phyloP scores from a whole-genome alignment of 306 rosid species.

The Fragaria vesca region DNA sequence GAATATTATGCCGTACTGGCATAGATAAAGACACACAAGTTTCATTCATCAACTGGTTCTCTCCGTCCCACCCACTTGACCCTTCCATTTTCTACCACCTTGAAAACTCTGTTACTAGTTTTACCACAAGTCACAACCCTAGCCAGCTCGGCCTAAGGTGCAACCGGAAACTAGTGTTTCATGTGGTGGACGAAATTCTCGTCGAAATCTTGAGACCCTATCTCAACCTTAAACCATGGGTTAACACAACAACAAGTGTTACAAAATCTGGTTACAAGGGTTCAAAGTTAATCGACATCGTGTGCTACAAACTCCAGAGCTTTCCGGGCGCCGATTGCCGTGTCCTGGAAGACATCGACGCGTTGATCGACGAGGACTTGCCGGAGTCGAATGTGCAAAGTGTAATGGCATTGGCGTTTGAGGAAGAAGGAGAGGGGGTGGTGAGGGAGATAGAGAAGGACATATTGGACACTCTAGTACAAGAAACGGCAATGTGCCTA shows the following conservation, averaged over 20 bases:
- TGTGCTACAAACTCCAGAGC: slow-evolving; percentile 52
- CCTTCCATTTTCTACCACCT: slow-evolving; percentile 58
- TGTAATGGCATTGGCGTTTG: slow-evolving; percentile 33
- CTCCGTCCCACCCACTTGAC: slow-evolving; percentile 59
- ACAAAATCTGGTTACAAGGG: slow-evolving; percentile 9
- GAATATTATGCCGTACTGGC: slow-evolving; percentile 50
- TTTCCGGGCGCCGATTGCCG: slow-evolving; percentile 55
- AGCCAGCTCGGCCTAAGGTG: slow-evolving; percentile 34
- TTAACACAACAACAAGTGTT: background rate
- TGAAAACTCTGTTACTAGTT: slow-evolving; percentile 29
- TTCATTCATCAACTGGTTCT: slow-evolving; percentile 48
- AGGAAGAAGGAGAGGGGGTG: slow-evolving; percentile 55
- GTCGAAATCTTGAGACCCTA: slow-evolving; percentile 40
- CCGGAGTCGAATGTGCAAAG: slow-evolving; percentile 24
- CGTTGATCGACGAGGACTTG: slow-evolving; percentile 57
- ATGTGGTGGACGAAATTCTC: slow-evolving; percentile 60
- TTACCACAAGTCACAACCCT: background rate
- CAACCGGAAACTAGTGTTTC: slow-evolving; percentile 53
- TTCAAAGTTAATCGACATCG: slow-evolving; percentile 30
- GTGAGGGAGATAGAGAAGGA: slow-evolving; percentile 64
- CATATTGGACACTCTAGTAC: slow-evolving; percentile 59
- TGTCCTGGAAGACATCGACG: slow-evolving; percentile 75
- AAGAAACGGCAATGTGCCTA: slow-evolving; percentile 48
- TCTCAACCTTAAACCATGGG: slow-evolving; percentile 37
- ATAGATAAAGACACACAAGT: slow-evolving; percentile 32